Percentiles rank a stretch among this genome's conserved stretches.
These are phyloP conservation scores for Fusarium metavorans DNA, from an alignment of 2,329 filamentous ascomycete genomes.

Conservation along the genomic window DNA sequence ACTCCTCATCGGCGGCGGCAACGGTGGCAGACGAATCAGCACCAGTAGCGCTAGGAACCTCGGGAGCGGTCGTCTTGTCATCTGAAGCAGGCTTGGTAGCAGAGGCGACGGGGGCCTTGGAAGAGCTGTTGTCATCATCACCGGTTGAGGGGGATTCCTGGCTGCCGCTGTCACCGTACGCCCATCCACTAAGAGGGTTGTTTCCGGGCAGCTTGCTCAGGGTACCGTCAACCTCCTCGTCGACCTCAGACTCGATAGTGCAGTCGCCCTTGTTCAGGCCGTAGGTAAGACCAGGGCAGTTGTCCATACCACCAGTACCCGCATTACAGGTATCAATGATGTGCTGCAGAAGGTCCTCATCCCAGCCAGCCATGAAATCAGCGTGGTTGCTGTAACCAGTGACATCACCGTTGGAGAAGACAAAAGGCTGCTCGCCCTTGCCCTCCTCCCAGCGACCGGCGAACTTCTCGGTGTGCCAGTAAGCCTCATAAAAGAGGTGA, in stretches of 20 bases:
- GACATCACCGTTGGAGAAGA: conserved; percentile 75
- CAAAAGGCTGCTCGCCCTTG: conserved; percentile 71
- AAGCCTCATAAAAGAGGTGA: conserved; percentile 70
- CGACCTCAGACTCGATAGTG: conserved; percentile 60
- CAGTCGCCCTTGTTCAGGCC: conserved; percentile 66
- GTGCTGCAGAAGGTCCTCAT: conserved; percentile 71
- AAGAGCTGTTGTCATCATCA: conserved; percentile 17
- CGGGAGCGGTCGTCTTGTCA: conserved; percentile 22
- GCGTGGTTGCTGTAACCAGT: conserved; percentile 79
- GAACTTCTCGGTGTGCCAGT: conserved; percentile 70
- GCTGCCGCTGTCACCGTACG: conserved; percentile 51
- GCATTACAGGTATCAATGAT: conserved; percentile 76
- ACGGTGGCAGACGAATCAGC: conserved; percentile 12
- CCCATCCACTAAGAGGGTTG: conserved; percentile 66
- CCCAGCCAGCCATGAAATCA: conserved; percentile 82
- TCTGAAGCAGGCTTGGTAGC: conserved; percentile 20
- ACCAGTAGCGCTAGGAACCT: conserved; percentile 21
- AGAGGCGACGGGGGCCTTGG: conserved; percentile 22
- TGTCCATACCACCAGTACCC: conserved; percentile 69
- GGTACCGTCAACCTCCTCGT: conserved; percentile 59
- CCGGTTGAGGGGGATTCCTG: conserved; percentile 10
- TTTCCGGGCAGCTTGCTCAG: conserved; percentile 66
- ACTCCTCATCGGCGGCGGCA: conserved; percentile 1
- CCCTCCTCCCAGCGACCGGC: conserved; percentile 64
- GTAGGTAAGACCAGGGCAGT: conserved; percentile 69